Conservation (phyloP, 345 rosid species). For the Syzygium aromaticum region DNA sequence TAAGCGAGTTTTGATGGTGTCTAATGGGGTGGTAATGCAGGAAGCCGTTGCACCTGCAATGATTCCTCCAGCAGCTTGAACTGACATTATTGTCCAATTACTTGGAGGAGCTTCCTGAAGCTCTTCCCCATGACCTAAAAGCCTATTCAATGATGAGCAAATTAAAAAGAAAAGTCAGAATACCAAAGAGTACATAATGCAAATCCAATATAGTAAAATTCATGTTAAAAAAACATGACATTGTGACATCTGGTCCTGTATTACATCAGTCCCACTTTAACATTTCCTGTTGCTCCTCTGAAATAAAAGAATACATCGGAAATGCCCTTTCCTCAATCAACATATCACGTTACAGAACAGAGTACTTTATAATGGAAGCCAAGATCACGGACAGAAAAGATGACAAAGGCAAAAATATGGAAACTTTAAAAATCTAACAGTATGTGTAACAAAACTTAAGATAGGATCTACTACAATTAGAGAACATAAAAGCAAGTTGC, state of each 20-base stretch:
- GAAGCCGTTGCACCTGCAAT: slow-evolving; percentile 96
- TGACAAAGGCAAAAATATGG: background rate
- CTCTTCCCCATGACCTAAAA: slow-evolving; percentile 54
- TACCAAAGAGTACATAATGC: background rate
- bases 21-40: slow-evolving; percentile 87
- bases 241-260: background rate
- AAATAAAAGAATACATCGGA: background rate
- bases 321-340: background rate
- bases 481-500: background rate
- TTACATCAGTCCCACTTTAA: background rate
- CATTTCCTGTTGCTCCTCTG: background rate
- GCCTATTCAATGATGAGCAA: slow-evolving; percentile 18
- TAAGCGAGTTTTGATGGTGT: slow-evolving; percentile 90
- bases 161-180: background rate
- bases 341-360: background rate
- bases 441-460: background rate
- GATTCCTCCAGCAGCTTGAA: slow-evolving; percentile 91
- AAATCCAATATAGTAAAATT: background rate
- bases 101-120: slow-evolving; percentile 36
- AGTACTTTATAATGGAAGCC: background rate
- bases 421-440: background rate
- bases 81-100: slow-evolving; percentile 44
- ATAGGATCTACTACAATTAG: background rate
- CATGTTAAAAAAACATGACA: background rate
- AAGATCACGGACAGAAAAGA: background rate